Evolutionary conservation across 371 early-diverging fungal genomes (phyloP).

Genomic region (Chytridium lagenaria): DNA sequence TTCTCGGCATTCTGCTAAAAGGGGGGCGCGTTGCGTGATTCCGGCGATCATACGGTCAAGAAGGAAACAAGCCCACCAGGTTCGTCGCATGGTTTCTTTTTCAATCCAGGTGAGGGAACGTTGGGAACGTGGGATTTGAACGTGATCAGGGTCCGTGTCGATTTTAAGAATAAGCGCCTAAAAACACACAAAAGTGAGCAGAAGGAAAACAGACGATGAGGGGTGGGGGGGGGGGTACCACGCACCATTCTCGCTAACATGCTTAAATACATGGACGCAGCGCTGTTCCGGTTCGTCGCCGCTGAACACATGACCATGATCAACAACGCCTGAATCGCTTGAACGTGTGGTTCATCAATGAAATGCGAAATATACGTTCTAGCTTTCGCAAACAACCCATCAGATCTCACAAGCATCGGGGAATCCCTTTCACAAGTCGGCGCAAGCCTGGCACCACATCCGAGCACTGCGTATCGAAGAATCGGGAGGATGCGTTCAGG

Average conservation of each 20-base stretch:
- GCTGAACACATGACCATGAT: conserved; percentile 16
- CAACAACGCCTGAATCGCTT: conserved; percentile 20
- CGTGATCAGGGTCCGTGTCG: conserved; percentile 14
- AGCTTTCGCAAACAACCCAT: conserved; percentile 1
- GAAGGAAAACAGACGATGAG: not conserved
- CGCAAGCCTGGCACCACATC: conserved; percentile 13
- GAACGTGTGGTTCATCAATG: conserved; percentile 17
- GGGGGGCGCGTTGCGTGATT: conserved; percentile 14
- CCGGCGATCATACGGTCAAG: conserved; percentile 22
- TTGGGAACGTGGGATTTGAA: not conserved
- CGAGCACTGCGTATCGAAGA: conserved; percentile 11
- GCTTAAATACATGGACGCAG: conserved; percentile 13
- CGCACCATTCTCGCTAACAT: conserved; percentile 14
- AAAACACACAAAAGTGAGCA: not conserved
- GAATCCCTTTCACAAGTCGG: not conserved
- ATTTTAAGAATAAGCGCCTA: conserved; percentile 12
- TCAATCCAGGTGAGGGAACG: conserved; percentile 20
- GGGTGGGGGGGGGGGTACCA: not conserved
- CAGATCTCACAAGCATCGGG: conserved; percentile 1
- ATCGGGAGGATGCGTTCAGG: conserved; percentile 7
- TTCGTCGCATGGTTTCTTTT: conserved; percentile 20
- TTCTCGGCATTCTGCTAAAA: not conserved
- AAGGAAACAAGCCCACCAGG: conserved; percentile 20
- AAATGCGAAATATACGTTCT: conserved; percentile 1
- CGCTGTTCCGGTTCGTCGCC: conserved; percentile 10